phyloP scores from a whole-genome alignment of 1,139 yeast species.

The Kurtzmaniella quercitrusa region DNA sequence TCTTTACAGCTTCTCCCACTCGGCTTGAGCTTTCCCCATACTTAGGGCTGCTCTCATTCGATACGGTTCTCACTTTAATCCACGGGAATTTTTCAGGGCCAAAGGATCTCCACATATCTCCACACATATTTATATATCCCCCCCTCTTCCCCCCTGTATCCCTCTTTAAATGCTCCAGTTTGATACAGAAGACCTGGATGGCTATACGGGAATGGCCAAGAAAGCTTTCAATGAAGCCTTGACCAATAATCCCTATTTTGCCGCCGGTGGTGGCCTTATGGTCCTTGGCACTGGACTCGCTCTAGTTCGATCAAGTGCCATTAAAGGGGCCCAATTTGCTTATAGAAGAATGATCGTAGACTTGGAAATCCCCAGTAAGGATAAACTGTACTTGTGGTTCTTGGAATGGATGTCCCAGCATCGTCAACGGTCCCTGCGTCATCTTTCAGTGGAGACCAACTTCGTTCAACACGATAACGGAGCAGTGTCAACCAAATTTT shows the following conservation, averaged over 20 bases:
- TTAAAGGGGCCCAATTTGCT: slow-evolving; percentile 59
- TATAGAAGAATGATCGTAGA: slow-evolving; percentile 87
- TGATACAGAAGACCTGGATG: slow-evolving; percentile 34
- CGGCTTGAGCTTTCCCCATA: too few species aligned
- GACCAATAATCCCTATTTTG: slow-evolving; percentile 82
- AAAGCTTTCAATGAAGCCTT: slow-evolving; percentile 51
- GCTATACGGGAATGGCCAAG: slow-evolving; percentile 33
- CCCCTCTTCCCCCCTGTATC: too few species aligned
- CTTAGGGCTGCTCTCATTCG: too few species aligned
- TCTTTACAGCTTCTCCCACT: too few species aligned
- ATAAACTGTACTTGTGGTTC: slow-evolving; percentile 92
- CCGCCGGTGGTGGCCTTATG: slow-evolving; percentile 98
- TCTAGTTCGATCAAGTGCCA: slow-evolving; percentile 64
- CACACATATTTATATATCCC: too few species aligned
- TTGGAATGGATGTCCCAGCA: slow-evolving; percentile 93
- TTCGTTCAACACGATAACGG: slow-evolving; percentile 92
- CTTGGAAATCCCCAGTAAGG: slow-evolving; percentile 89
- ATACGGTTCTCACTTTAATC: too few species aligned
- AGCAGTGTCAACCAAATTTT: slow-evolving; percentile 78
- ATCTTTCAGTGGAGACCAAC: slow-evolving; percentile 84
- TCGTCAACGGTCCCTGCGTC: slow-evolving; percentile 70
- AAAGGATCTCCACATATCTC: too few species aligned
- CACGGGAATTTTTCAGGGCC: too few species aligned
- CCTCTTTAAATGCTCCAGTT: slow-evolving; percentile 13
- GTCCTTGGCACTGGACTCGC: slow-evolving; percentile 85